Percentiles rank a stretch among this genome's conserved stretches.
Evolutionary conservation across 345 rosid genomes (phyloP).

Genomic region (Arabidopsis arenosa): DNA sequence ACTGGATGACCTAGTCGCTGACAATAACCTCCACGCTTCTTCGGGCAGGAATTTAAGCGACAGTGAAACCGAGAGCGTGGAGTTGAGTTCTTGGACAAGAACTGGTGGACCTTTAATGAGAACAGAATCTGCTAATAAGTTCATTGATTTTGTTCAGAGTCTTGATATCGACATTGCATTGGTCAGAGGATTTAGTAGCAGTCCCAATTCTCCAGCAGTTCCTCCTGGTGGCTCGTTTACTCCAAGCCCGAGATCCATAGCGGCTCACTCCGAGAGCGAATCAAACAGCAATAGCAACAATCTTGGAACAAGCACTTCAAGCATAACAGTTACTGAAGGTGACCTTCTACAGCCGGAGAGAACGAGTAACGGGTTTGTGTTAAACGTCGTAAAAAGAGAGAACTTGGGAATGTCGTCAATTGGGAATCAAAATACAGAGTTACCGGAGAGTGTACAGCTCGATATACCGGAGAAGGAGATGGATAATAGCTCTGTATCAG

Average conservation of each 20-base stretch:
- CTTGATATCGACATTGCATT: constrained; percentile 66
- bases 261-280: constrained; percentile 49
- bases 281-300: constrained; percentile 36
- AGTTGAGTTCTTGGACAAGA: constrained; percentile 87
- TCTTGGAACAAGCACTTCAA: constrained; percentile 46
- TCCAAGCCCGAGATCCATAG: constrained; percentile 50
- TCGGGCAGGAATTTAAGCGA: constrained; percentile 68
- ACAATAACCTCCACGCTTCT: constrained; percentile 44
- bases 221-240: constrained; percentile 47
- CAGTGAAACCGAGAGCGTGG: constrained; percentile 78
- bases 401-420: constrained; percentile 51
- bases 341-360: constrained; percentile 87
- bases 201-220: constrained; percentile 54
- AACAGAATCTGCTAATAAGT: constrained; percentile 83
- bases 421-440: constrained; percentile 51
- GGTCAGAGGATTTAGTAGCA: constrained; percentile 52
- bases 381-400: constrained; percentile 77
- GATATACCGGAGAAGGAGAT: constrained; percentile 76
- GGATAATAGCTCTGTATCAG: constrained; percentile 72
- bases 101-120: constrained; percentile 99
- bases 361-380: constrained; percentile 67
- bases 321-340: constrained; percentile 80
- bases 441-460: constrained; percentile 71
- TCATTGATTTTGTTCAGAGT: constrained; percentile 75
- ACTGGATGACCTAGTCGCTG: constrained; percentile 70